Evolutionary conservation across 768 basidiomycete genomes (phyloP).

Genomic region (Phaffia tasmanica): DNA sequence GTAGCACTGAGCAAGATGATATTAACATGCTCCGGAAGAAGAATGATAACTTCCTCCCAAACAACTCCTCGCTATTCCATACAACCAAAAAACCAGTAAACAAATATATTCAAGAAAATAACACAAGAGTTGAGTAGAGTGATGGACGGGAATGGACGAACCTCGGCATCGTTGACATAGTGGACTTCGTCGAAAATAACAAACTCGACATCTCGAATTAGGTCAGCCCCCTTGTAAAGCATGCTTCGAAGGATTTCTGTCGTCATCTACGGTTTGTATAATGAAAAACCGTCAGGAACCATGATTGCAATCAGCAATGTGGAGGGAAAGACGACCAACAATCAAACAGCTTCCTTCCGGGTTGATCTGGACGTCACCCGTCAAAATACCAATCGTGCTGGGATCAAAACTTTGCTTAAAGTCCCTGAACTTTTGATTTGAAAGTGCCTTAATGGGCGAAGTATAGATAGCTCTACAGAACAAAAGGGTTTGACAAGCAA

Average conservation of each 20-base stretch:
- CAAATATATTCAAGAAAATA: not conserved
- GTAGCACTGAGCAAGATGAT: conserved; percentile 96
- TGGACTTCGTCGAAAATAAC: conserved; percentile 99
- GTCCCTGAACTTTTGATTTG: conserved; percentile 97
- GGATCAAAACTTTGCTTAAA: conserved; percentile 94
- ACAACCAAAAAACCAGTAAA: conserved; percentile 1
- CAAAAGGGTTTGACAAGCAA: conserved; percentile 6
- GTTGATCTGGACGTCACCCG: conserved; percentile 98
- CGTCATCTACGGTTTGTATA: conserved; percentile 34
- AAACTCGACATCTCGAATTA: conserved; percentile 97
- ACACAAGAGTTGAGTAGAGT: not conserved
- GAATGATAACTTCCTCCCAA: conserved; percentile 99
- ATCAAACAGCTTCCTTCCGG: conserved; percentile 93
- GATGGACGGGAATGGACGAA: conserved; percentile 35
- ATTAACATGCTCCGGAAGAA: conserved; percentile 96
- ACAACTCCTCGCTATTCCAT: conserved; percentile 77
- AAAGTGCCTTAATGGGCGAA: conserved; percentile 94
- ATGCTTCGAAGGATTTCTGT: conserved; percentile 90
- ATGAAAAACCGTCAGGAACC: not conserved
- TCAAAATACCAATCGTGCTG: conserved; percentile 84
- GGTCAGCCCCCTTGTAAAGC: conserved; percentile 96
- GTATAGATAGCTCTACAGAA: conserved; percentile 81
- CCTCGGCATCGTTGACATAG: conserved; percentile 98
- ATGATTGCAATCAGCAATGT: not conserved
- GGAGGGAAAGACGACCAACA: conserved; percentile 50